Conservation (phyloP, 495 filamentous ascomycete species). For the Penicillium mononematosum region DNA sequence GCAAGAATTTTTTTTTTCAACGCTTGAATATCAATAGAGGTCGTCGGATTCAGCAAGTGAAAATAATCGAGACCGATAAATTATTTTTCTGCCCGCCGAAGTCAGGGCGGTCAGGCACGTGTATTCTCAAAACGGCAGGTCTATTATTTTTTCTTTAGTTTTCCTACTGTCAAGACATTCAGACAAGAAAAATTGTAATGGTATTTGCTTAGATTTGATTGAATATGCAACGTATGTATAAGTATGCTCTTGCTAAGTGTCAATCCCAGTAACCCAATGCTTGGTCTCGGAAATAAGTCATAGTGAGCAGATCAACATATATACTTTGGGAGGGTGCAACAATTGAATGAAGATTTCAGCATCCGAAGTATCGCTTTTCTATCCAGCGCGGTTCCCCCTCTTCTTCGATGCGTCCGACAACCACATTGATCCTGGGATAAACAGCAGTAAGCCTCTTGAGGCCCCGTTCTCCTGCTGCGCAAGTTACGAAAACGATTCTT, state of each 20-base stretch:
- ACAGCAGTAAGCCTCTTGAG: constrained; percentile 80
- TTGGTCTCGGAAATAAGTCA: not conserved
- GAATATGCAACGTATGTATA: not conserved
- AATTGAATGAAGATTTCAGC: constrained; percentile 43
- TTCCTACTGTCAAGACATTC: not conserved
- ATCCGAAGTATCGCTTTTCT: constrained; percentile 77
- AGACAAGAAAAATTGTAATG: not conserved
- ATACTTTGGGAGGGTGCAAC: not conserved
- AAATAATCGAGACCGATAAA: constrained; percentile 11
- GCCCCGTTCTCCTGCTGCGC: constrained; percentile 76
- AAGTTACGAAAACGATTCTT: constrained; percentile 85
- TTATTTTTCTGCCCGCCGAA: constrained; percentile 14
- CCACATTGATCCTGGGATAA: constrained; percentile 79
- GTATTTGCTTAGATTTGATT: not conserved
- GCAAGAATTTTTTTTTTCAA: not conserved
- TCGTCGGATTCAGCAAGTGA: constrained; percentile 7
- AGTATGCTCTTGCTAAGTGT: not conserved
- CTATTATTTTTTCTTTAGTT: not conserved
- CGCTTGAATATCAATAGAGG: not conserved
- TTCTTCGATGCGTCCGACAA: constrained; percentile 75
- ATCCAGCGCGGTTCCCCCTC: constrained; percentile 80
- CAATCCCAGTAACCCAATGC: constrained; percentile 3
- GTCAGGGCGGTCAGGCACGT: constrained; percentile 4
- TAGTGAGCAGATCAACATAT: not conserved
- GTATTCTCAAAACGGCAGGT: not conserved